Evolutionary conservation across 441 rosid species (phyloP).

Genomic region (Eutrema salsugineum): DNA sequence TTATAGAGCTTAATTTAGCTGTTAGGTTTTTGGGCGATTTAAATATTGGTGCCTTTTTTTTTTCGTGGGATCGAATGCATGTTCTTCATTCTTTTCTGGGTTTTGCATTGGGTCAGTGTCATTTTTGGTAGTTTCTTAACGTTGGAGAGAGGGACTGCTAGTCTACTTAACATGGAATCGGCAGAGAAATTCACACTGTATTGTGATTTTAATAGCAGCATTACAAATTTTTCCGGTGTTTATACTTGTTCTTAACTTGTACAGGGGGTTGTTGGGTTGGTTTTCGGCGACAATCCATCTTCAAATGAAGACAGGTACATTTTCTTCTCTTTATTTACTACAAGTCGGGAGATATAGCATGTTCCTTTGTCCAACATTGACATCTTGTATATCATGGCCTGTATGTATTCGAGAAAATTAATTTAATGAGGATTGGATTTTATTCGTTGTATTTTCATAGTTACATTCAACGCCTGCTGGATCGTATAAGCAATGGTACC

Average conservation of each 20-base stretch:
- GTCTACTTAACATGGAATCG: not conserved
- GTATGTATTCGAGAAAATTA: not conserved
- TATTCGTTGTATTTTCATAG: conserved; percentile 30
- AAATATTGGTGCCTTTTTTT: not conserved
- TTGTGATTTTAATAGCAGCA: not conserved
- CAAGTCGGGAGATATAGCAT: not conserved
- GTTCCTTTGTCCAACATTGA: not conserved
- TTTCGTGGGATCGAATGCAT: too few species aligned
- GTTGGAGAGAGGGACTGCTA: not conserved
- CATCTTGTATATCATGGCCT: not conserved
- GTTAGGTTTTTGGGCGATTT: not conserved
- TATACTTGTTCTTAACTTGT: not conserved
- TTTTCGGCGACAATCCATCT: conserved; percentile 84
- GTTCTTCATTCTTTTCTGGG: too few species aligned
- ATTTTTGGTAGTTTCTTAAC: not conserved
- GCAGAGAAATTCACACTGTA: not conserved
- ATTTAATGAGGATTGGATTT: not conserved
- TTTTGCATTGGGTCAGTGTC: not conserved
- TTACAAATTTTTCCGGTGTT: not conserved
- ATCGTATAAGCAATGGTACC: conserved; percentile 80
- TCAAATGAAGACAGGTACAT: conserved; percentile 78
- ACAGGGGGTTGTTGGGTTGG: conserved; percentile 95
- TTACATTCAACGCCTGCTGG: conserved; percentile 81
- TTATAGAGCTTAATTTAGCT: not conserved
- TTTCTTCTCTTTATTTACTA: not conserved